Evolutionary conservation across 2,329 filamentous ascomycete genomes (phyloP), one percentile per base, ranked within the genome.

Genomic region (Apiospora marii): DNA sequence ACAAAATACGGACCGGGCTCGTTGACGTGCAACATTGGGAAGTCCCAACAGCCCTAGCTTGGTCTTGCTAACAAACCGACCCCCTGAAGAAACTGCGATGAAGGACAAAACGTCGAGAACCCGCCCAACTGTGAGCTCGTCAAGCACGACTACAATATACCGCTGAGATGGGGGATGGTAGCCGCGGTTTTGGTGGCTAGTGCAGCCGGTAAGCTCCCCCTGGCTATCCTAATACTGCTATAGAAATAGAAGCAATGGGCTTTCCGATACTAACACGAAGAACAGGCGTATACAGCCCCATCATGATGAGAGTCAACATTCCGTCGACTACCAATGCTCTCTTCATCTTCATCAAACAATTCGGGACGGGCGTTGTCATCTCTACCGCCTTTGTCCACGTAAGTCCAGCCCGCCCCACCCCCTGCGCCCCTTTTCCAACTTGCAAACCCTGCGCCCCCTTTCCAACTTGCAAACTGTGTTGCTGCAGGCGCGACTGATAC

Each of bases 1-100:
- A 37, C 53, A 12, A 37, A 61, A 37, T 27, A 61, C 16, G 27
- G 22, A 34, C 53, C 4, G 30, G 34, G 51, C 30, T 51, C 44
- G 44, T 34, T 51, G 24, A 16, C 16, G 41, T 48, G n/a, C 43
- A 24, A 44, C 73, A 76, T 76, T 58, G 14, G 69, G 30, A 48
- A 30, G 19, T 27, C 24, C 41, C 8, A 2, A 43, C 41, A 24
- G 30, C 8, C 37, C 7, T 10, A 30, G 19, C 27, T 34, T 43
- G 64, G 22, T 67, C n/a, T 68, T 30, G 43, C 67, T 68, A 48
- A 68, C 67, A 22, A 13, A 4, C 12, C 24, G 4, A 30, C 22
- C 34, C 53, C 30, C 12, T 30, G 8, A 37, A 68, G 67, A 68
- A 41, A 68, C 27, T 68, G 67, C 19, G 44, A 46, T 2, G 67